A percentile compares a stretch with the other conserved stretches of the same genome.
Evolutionary conservation across 2,329 filamentous ascomycete genomes (phyloP).

Genomic region (Calonectria montana): DNA sequence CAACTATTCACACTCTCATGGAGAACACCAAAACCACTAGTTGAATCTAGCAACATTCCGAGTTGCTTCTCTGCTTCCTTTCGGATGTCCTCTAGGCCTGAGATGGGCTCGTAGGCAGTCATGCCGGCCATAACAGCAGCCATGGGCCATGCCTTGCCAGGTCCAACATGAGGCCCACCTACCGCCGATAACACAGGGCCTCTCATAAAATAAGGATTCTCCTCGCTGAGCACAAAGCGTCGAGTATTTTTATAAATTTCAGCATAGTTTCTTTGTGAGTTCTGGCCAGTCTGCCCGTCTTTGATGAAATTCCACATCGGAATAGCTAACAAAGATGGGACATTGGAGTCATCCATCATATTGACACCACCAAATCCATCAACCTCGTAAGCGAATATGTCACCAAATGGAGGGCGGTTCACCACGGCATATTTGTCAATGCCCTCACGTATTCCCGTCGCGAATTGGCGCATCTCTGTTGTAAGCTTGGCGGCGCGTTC

Average conservation of each 20-base stretch:
- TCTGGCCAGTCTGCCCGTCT: not conserved
- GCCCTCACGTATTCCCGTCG: not conserved
- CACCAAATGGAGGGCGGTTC: not conserved
- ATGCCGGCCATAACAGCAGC: not conserved
- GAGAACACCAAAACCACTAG: not conserved
- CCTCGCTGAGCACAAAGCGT: not conserved
- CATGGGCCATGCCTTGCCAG: slow-evolving; percentile 1
- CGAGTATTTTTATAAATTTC: slow-evolving; percentile 1
- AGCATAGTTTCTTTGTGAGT: not conserved
- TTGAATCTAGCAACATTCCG: not conserved
- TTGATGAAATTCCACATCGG: not conserved
- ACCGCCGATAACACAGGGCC: not conserved
- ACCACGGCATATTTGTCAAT: not conserved
- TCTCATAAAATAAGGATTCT: not conserved
- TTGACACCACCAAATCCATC: not conserved
- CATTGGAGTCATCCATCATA: not conserved
- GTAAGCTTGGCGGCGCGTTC: not conserved
- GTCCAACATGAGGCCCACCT: not conserved
- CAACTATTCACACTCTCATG: slow-evolving; percentile 1
- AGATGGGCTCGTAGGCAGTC: not conserved
- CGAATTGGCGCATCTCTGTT: not conserved
- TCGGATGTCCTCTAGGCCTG: not conserved
- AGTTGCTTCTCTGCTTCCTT: not conserved
- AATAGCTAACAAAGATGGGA: not conserved
- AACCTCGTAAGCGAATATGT: not conserved